Conservation (phyloP, 225 moss, liverwort and hornwort species). For the Pleurozium schreberi region DNA sequence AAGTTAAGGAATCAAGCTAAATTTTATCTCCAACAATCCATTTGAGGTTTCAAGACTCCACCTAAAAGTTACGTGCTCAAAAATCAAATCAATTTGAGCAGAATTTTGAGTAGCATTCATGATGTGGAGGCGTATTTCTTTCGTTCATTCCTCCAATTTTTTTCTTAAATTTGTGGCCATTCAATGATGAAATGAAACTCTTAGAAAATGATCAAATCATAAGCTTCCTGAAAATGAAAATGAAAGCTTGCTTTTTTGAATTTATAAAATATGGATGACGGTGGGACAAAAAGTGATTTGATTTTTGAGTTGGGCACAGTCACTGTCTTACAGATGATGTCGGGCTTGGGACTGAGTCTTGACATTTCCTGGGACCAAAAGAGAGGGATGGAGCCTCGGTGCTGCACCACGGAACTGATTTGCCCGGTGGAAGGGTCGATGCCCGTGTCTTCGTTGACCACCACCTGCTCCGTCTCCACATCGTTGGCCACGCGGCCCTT, state of each 20-base stretch:
- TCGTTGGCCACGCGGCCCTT: slow-evolving; percentile 92
- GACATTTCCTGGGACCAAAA: slow-evolving; percentile 98
- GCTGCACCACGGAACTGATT: slow-evolving; percentile 92
- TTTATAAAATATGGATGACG: neutral
- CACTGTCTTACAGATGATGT: slow-evolving; percentile 60
- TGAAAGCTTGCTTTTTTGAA: neutral
- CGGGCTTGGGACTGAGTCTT: slow-evolving; percentile 86
- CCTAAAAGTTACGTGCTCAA: too few relatives aligned
- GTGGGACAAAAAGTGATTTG: neutral
- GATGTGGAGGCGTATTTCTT: neutral
- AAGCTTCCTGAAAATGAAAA: neutral
- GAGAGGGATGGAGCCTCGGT: slow-evolving; percentile 91
- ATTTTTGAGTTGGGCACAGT: neutral
- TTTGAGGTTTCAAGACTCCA: too few relatives aligned
- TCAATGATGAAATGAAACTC: neutral
- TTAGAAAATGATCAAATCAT: too few relatives aligned
- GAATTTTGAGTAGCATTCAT: neutral
- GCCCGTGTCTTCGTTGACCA: slow-evolving; percentile 76
- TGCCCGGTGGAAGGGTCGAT: slow-evolving; percentile 71
- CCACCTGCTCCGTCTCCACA: slow-evolving; percentile 91
- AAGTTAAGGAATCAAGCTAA: too few relatives aligned
- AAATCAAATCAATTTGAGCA: too few relatives aligned
- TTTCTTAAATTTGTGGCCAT: neutral
- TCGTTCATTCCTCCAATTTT: too few relatives aligned
- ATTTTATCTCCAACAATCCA: too few relatives aligned